phyloP scores from a whole-genome alignment of 257 asterid species.

The Solanum raphanifolium region DNA sequence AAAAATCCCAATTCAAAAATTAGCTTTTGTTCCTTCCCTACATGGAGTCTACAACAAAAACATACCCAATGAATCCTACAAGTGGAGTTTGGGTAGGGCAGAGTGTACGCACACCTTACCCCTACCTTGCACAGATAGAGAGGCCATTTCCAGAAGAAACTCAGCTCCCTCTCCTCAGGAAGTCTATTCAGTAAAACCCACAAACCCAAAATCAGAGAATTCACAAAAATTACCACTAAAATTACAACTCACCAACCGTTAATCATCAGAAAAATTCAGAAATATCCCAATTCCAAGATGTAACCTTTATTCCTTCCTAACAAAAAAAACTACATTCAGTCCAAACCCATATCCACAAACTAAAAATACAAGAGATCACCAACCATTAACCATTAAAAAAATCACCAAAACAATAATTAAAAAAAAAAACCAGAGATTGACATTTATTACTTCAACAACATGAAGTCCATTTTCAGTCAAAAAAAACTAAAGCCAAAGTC shows the following conservation, averaged over 20 bases:
- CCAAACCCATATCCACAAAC: not conserved
- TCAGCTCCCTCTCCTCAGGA: not conserved
- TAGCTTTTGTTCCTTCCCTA: not conserved
- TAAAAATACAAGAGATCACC: not conserved
- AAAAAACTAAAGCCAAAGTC: not conserved
- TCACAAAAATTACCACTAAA: not conserved
- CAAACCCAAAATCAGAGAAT: not conserved
- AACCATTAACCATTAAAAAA: not conserved
- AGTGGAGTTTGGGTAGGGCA: not conserved
- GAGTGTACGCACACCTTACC: not conserved
- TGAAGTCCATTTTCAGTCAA: not conserved
- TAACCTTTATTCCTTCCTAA: not conserved
- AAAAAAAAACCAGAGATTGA: not conserved
- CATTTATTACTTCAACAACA: not conserved
- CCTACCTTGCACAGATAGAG: not conserved
- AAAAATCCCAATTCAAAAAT: not conserved
- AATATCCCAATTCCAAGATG: not conserved
- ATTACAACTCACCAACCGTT: not conserved
- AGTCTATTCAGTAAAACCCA: not conserved
- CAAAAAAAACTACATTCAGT: not conserved
- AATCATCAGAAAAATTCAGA: not conserved
- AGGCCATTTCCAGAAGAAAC: not conserved
- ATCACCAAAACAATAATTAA: not conserved
- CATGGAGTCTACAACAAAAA: not conserved
- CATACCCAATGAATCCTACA: not conserved